Evolutionary conservation across 2,329 filamentous ascomycete species (phyloP).

Genomic region (Alternaria arbusti): DNA sequence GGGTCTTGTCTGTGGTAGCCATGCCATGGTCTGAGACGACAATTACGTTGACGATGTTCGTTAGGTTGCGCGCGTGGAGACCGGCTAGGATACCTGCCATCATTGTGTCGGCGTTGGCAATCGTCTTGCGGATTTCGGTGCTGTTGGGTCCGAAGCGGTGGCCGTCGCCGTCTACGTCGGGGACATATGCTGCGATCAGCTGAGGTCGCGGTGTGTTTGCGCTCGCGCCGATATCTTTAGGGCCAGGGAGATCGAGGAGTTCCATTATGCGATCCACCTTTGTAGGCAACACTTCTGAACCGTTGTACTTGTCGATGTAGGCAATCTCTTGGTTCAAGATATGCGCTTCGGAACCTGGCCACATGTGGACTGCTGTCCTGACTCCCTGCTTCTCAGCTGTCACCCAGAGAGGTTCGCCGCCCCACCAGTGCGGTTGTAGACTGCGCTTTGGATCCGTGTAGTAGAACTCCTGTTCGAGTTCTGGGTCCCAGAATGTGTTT

Average conservation of each 20-base stretch:
- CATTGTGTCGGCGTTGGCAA: slow-evolving; percentile 82
- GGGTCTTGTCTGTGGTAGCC: slow-evolving; percentile 84
- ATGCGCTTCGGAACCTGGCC: slow-evolving; percentile 93
- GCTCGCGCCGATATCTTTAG: slow-evolving; percentile 62
- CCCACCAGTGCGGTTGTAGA: slow-evolving; percentile 91
- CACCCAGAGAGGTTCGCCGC: slow-evolving; percentile 90
- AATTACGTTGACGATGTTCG: slow-evolving; percentile 87
- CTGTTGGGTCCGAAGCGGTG: slow-evolving; percentile 93
- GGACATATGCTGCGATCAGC: slow-evolving; percentile 92
- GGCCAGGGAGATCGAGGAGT: slow-evolving; percentile 83
- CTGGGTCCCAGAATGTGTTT: slow-evolving; percentile 93
- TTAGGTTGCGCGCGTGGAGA: slow-evolving; percentile 81
- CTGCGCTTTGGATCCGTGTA: slow-evolving; percentile 80
- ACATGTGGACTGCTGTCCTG: slow-evolving; percentile 91
- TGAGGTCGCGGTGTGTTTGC: slow-evolving; percentile 72
- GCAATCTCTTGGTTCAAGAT: slow-evolving; percentile 76
- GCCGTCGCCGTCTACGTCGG: slow-evolving; percentile 85
- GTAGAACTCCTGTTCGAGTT: slow-evolving; percentile 78
- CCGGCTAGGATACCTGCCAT: slow-evolving; percentile 77
- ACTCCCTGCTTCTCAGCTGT: slow-evolving; percentile 85
- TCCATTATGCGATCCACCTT: slow-evolving; percentile 83
- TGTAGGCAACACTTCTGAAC: slow-evolving; percentile 71
- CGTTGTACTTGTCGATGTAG: slow-evolving; percentile 85
- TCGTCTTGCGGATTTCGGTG: slow-evolving; percentile 83
- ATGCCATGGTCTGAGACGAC: slow-evolving; percentile 99